Conservation (phyloP, 768 basidiomycete genomes). For the Krasilnikovozyma curviuscula region DNA sequence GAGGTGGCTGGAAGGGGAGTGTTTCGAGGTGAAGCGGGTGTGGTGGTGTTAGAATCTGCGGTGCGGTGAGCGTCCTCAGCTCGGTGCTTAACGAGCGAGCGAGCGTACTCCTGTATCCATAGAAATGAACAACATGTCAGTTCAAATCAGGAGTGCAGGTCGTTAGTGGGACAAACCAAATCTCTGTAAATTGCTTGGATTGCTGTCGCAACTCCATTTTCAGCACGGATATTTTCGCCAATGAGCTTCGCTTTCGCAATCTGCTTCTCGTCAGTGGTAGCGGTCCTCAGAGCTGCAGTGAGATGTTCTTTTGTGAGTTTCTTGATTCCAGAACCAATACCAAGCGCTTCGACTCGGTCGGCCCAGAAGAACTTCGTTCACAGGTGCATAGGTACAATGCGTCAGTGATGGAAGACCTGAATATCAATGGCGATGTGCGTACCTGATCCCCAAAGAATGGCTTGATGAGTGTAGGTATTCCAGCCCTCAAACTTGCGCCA, state of each 20-base stretch:
- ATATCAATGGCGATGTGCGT: background rate
- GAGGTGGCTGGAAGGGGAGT: no score
- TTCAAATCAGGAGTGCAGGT: background rate
- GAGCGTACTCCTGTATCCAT: conserved; percentile 50
- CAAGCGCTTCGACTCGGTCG: conserved; percentile 89
- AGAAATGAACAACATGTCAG: background rate
- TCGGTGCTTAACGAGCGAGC: conserved; percentile 56
- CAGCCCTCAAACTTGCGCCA: conserved; percentile 79
- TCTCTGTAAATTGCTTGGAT: conserved; percentile 93
- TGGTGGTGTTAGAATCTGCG: no score
- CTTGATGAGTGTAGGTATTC: conserved; percentile 83
- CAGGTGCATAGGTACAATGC: no score
- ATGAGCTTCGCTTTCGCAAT: conserved; percentile 64
- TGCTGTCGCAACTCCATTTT: conserved; percentile 82
- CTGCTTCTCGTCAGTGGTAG: conserved; percentile 75
- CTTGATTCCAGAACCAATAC: conserved; percentile 68
- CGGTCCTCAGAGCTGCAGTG: conserved; percentile 54
- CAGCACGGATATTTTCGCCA: conserved; percentile 71
- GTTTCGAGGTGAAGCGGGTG: no score
- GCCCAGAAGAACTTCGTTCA: conserved; percentile 93
- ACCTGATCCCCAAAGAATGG: conserved; percentile 63
- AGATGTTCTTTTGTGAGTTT: conserved; percentile 65
- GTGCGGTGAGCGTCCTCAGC: no score
- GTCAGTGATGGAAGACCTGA: background rate
- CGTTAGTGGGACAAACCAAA: conserved; percentile 27